phyloP scores from a whole-genome alignment of 768 basidiomycete species.

The Lanmaoa pseudosensibilis region DNA sequence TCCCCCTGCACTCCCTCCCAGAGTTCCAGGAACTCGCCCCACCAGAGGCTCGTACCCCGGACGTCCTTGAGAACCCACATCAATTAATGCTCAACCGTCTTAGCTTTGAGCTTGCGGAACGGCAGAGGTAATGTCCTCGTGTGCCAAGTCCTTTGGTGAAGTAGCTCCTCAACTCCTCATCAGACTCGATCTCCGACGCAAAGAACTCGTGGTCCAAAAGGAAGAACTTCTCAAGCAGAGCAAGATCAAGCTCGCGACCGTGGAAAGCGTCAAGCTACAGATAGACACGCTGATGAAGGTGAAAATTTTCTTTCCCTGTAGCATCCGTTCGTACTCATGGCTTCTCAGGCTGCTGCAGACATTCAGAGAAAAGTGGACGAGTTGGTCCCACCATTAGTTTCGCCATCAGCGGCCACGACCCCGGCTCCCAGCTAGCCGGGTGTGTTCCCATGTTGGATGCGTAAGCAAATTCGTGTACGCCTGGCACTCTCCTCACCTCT shows the following conservation, averaged over 20 bases:
- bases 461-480: conserved; percentile 5
- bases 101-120: conserved; percentile 84
- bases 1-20: conserved; percentile 68
- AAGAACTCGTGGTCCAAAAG: conserved; percentile 66
- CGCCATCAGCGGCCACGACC: conserved; percentile 29
- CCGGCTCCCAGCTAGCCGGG: conserved; percentile 23
- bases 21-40: conserved; percentile 73
- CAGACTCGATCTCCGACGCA: conserved; percentile 71
- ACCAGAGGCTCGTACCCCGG: conserved; percentile 58
- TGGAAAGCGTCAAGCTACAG: conserved; percentile 78
- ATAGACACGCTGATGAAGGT: conserved; percentile 80
- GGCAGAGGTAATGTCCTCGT: conserved; percentile 62
- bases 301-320: conserved; percentile 1
- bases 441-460: background rate
- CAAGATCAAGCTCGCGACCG: conserved; percentile 65
- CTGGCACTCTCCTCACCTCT: background rate
- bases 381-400: conserved; percentile 48
- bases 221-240: conserved; percentile 81
- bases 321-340: conserved; percentile 11
- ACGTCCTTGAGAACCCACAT: conserved; percentile 67
- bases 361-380: conserved; percentile 77
- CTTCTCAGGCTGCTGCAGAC: conserved; percentile 61
- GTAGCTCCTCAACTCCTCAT: conserved; percentile 1
- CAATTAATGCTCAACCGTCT: conserved; percentile 86
- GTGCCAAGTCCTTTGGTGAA: conserved; percentile 5